Conservation (phyloP, 306 rosid genomes). For the Vigna nakashimae region DNA sequence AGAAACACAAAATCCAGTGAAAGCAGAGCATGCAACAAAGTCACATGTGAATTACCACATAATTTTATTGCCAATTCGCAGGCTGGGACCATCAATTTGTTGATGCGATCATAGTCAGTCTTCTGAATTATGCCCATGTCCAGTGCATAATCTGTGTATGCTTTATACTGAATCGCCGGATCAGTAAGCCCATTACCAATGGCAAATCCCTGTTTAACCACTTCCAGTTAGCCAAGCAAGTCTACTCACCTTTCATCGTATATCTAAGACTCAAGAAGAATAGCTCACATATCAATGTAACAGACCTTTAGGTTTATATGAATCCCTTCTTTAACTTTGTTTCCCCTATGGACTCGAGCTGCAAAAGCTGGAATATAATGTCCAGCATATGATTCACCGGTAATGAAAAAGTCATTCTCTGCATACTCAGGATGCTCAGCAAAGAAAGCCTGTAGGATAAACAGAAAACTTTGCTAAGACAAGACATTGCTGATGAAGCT, state of each 20-base stretch:
- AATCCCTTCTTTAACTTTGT: constrained; percentile 93
- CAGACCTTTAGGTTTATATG: constrained; percentile 93
- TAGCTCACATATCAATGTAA: constrained; percentile 13
- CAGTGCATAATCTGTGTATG: constrained; percentile 91
- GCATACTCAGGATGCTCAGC: constrained; percentile 81
- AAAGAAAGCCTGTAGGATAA: constrained; percentile 73
- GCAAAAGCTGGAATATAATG: constrained; percentile 99
- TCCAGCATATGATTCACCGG: constrained; percentile 99
- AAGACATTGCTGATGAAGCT: constrained; percentile 27
- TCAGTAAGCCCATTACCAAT: constrained; percentile 98
- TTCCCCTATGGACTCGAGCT: constrained; percentile 88
- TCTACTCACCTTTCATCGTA: constrained; percentile 9
- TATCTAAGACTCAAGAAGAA: background rate
- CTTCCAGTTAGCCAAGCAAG: constrained; percentile 39
- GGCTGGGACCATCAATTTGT: constrained; percentile 71
- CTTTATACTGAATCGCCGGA: constrained; percentile 91
- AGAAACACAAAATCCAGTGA: constrained; percentile 15
- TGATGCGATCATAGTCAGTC: constrained; percentile 67
- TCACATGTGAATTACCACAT: constrained; percentile 69
- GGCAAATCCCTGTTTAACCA: constrained; percentile 87
- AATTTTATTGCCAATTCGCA: constrained; percentile 85
- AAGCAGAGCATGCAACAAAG: constrained; percentile 28
- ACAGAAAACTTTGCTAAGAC: constrained; percentile 30
- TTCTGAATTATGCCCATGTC: constrained; percentile 79
- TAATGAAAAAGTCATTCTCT: constrained; percentile 83